phyloP scores from a whole-genome alignment of 2,329 filamentous ascomycete species.

The Apiospora phragmitis region DNA sequence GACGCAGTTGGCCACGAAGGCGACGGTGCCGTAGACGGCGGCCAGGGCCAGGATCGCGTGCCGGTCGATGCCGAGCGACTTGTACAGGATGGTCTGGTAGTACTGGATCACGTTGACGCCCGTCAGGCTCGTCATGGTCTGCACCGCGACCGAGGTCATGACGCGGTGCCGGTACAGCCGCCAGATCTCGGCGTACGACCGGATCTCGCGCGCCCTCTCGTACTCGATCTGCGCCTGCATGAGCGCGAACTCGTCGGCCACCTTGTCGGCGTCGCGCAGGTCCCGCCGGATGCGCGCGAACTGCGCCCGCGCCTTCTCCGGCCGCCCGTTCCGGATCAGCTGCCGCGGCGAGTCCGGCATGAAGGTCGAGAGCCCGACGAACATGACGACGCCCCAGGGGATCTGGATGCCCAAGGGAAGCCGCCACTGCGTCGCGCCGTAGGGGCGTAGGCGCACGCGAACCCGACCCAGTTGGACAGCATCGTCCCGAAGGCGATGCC shows the following conservation, averaged over 20 bases:
- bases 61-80: conserved; percentile 50
- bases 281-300: conserved; percentile 50
- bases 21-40: conserved; percentile 54
- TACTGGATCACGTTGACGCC: conserved; percentile 58
- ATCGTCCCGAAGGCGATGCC: conserved; percentile 58
- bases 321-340: conserved; percentile 49
- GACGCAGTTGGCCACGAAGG: conserved; percentile 40
- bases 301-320: conserved; percentile 47
- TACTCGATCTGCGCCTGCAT: conserved; percentile 57
- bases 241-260: conserved; percentile 51
- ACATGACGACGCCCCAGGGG: conserved; percentile 56
- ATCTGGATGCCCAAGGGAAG: conserved; percentile 56
- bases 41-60: conserved; percentile 53
- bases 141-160: conserved; percentile 54
- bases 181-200: conserved; percentile 52
- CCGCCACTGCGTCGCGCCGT: conserved; percentile 55
- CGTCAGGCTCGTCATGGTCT: conserved; percentile 58
- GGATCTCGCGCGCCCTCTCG: conserved; percentile 57
- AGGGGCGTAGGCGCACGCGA: conserved; percentile 53
- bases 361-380: conserved; percentile 53
- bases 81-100: conserved; percentile 53
- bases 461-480: conserved; percentile 59
- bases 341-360: conserved; percentile 58
- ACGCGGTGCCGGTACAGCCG: conserved; percentile 51
- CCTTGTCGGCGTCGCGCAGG: conserved; percentile 39